phyloP scores from a whole-genome alignment of 495 filamentous ascomycete genomes.

The Penicillium egyptiacum region DNA sequence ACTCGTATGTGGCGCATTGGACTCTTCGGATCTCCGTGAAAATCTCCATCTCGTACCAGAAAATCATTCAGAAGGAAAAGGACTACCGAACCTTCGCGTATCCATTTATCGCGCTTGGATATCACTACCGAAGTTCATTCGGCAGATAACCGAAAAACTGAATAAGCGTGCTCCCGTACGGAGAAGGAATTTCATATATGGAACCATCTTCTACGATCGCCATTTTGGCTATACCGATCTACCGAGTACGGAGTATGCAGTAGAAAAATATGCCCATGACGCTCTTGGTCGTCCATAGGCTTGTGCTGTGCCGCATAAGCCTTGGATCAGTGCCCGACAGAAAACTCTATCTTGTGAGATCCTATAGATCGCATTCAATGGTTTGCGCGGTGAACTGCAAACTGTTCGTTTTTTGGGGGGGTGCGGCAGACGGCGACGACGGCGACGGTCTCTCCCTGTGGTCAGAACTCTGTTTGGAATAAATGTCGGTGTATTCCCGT shows the following conservation, averaged over 20 bases:
- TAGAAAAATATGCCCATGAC: background rate
- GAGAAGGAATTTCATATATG: background rate
- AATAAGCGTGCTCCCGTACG: background rate
- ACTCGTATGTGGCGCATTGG: too few relatives aligned
- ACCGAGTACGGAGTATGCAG: background rate
- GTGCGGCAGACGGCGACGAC: background rate
- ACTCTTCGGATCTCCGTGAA: background rate
- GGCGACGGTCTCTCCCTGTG: background rate
- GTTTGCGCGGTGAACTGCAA: background rate
- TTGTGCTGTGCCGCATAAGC: conserved; percentile 16
- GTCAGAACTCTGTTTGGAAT: conserved; percentile 1
- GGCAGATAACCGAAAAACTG: background rate
- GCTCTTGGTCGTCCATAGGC: conserved; percentile 3
- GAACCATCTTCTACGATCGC: background rate
- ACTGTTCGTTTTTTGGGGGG: background rate
- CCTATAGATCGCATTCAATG: background rate
- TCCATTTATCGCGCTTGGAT: background rate
- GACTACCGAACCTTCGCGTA: background rate
- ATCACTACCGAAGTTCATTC: background rate
- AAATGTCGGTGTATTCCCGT: conserved; percentile 1
- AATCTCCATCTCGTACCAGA: background rate
- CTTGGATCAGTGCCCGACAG: conserved; percentile 15
- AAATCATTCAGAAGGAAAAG: background rate
- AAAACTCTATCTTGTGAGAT: conserved; percentile 21
- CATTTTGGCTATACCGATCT: background rate